Percentiles rank a stretch among this genome's conserved stretches.
Evolutionary conservation across 345 rosid genomes (phyloP).

Genomic region (Jatropha curcas): DNA sequence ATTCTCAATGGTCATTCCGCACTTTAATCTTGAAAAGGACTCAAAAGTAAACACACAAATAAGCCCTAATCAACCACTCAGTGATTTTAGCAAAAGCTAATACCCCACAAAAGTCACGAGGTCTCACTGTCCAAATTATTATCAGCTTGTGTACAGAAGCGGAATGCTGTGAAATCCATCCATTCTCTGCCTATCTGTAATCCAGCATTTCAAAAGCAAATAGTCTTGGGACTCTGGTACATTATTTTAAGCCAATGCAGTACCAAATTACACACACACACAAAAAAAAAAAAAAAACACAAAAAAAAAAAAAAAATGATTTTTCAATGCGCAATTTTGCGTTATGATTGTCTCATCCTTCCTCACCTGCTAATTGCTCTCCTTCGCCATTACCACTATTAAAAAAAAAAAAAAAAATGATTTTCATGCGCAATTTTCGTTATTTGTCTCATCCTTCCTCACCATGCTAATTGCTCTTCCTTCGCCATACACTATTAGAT

Average conservation of each 20-base stretch:
- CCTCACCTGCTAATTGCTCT: too few species aligned
- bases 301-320: neutral
- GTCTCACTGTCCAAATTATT: neutral
- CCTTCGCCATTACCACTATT: too few species aligned
- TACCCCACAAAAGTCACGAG: slow-evolving; percentile 16
- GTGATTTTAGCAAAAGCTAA: neutral
- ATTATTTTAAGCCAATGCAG: neutral
- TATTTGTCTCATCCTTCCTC: too few species aligned
- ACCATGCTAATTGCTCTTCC: too few species aligned
- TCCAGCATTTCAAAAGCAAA: neutral
- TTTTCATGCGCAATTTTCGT: neutral
- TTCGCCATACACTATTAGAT: too few species aligned
- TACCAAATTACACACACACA: too few species aligned
- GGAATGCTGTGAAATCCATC: slow-evolving; percentile 10
- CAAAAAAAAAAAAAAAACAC: too few species aligned
- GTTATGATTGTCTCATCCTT: too few species aligned
- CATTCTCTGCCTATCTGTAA: neutral
- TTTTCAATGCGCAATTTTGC: neutral
- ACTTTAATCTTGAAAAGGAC: too few species aligned
- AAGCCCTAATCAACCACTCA: too few species aligned
- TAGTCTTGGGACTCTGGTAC: neutral
- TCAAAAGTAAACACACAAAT: neutral
- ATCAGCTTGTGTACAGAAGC: too few species aligned
- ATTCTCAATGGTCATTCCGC: too few species aligned
- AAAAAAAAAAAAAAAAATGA: neutral